phyloP scores from a whole-genome alignment of 148 eudicot genomes.

The Rhododendron henanense region DNA sequence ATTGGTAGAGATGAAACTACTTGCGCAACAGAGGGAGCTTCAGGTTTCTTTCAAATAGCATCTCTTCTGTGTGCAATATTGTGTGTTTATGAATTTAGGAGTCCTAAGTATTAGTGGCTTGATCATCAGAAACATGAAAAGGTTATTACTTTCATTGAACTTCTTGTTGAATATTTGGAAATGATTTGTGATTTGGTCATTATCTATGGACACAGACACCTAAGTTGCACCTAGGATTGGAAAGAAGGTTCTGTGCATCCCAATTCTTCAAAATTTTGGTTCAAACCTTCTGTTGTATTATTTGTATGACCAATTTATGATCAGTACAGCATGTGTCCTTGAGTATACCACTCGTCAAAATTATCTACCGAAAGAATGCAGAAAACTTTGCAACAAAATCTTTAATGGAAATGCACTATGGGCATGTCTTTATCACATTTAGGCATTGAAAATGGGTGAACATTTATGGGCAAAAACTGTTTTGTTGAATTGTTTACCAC shows the following conservation, averaged over 20 bases:
- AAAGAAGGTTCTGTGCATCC: background rate
- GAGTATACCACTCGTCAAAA: background rate
- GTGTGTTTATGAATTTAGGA: background rate
- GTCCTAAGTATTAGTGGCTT: background rate
- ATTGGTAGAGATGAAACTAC: conserved; percentile 79
- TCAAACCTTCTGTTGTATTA: background rate
- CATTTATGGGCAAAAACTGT: background rate
- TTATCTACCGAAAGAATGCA: background rate
- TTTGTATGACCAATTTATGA: background rate
- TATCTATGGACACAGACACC: background rate
- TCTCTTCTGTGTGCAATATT: background rate
- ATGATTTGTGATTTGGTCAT: background rate
- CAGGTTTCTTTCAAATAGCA: conserved; percentile 42
- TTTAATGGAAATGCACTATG: background rate
- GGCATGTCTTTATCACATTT: background rate
- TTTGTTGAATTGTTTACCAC: background rate
- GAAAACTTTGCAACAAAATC: background rate
- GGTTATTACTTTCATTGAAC: background rate
- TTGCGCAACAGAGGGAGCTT: conserved; percentile 87
- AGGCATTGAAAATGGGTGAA: background rate
- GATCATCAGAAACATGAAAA: background rate
- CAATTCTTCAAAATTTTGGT: background rate
- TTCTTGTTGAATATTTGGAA: background rate
- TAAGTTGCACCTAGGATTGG: background rate
- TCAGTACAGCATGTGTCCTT: background rate